phyloP scores from a whole-genome alignment of 495 filamentous ascomycete species.

The Pyrenopolyporus hunteri region DNA sequence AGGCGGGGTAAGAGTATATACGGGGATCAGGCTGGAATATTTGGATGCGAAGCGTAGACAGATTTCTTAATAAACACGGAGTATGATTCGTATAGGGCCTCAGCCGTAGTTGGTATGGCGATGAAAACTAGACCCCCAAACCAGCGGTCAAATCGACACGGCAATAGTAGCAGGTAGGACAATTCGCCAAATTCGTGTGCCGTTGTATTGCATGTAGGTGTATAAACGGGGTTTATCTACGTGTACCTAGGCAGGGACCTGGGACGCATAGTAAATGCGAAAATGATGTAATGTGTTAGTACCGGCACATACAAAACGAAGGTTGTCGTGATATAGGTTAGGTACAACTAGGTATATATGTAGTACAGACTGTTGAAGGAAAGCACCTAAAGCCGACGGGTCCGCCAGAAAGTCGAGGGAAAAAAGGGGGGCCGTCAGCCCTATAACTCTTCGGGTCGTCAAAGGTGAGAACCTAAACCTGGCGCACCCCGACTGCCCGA shows the following conservation, averaged over 20 bases:
- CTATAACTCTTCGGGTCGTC: constrained; percentile 1
- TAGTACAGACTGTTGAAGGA: no score
- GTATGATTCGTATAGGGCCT: not conserved
- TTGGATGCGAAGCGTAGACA: not conserved
- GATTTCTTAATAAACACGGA: not conserved
- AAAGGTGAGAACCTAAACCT: not conserved
- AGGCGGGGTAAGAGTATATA: not conserved
- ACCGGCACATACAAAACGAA: no score
- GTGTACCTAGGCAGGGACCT: no score
- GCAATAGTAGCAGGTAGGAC: not conserved
- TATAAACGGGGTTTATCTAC: no score
- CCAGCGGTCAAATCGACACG: not conserved
- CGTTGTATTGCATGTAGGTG: no score
- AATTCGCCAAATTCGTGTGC: no score
- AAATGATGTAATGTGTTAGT: no score
- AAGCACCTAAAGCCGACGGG: no score
- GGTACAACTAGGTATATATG: no score
- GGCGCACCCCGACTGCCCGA: not conserved
- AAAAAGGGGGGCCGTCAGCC: constrained; percentile 31
- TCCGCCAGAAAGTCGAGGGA: not conserved
- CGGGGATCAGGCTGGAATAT: not conserved
- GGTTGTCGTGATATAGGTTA: no score
- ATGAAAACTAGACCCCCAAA: not conserved
- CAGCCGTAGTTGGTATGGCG: not conserved
- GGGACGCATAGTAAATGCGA: no score